These are phyloP conservation scores for Phytophthora fragariaefolia DNA, from an alignment of 352 stramenopile species.

Conservation along the genomic window DNA sequence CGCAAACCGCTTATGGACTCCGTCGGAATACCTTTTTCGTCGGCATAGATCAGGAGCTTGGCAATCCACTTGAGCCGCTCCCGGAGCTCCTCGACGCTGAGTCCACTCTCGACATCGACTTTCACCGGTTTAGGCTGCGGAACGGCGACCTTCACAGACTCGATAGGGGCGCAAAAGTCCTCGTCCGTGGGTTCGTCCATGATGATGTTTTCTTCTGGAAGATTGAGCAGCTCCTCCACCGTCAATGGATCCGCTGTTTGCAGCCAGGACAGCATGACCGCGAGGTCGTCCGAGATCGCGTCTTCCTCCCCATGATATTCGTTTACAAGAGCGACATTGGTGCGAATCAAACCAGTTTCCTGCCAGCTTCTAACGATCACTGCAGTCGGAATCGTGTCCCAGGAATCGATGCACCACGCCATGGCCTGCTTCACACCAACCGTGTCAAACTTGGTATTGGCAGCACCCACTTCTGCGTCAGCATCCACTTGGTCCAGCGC, in stretches of 20 bases:
- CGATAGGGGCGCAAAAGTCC: conserved; percentile 34
- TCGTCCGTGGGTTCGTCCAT: conserved; percentile 39
- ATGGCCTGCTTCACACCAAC: conserved; percentile 32
- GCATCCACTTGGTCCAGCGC: conserved; percentile 35
- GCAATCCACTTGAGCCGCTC: conserved; percentile 42
- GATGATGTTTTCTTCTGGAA: conserved; percentile 36
- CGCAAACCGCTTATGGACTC: conserved; percentile 38
- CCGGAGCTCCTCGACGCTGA: conserved; percentile 32
- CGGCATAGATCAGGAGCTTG: conserved; percentile 38
- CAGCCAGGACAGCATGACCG: conserved; percentile 35
- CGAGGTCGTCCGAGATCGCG: conserved; percentile 29
- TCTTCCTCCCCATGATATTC: conserved; percentile 18
- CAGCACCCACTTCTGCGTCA: conserved; percentile 21
- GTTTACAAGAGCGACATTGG: not conserved
- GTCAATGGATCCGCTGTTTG: conserved; percentile 18
- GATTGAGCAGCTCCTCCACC: conserved; percentile 34
- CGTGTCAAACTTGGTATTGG: conserved; percentile 27
- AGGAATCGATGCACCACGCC: conserved; percentile 34
- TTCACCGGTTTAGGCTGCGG: not conserved
- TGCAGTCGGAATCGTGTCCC: conserved; percentile 26
- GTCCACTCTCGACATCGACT: conserved; percentile 1
- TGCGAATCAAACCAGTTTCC: conserved; percentile 20
- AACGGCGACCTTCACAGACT: conserved; percentile 10
- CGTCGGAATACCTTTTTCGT: conserved; percentile 24
- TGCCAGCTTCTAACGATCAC: conserved; percentile 29